Evolutionary conservation across 164 flowering plant species (phyloP), one percentile per base, ranked within the genome.

Genomic region (Tetracentron sinense): DNA sequence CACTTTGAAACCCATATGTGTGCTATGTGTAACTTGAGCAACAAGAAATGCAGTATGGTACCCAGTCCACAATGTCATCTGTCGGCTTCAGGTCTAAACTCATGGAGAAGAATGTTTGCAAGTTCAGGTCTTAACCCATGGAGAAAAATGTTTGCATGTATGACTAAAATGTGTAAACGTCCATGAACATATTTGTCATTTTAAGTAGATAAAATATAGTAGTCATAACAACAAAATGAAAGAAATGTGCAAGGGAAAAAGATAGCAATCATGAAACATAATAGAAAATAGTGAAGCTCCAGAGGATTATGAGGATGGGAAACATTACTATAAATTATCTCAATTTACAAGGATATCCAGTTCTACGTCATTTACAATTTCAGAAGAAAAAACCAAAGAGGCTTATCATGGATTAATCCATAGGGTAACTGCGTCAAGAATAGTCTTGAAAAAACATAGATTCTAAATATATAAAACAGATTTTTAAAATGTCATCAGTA

Each of bases 331-430:
- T 38, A 4, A 19, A 7, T 15, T 54, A 33, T 19, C 10, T 54
- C 11, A 46, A 47, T 69, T 55, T 56, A 69, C 72, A 69, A 42
- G 28, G 4, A 28, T 44, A 28, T 14, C 23, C 21, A 25, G 51
- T 28, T 23, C 50, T 6, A 21, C 22, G 30, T 26, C 55, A 60
- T 50, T 42, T 66, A 28, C 67, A 71, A 20, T 54, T 56, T 29
- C 38, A 17, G 57, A 33, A 20, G 44, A 35, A 54, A 50, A 12
- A 3, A 16, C 12, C n/a, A 1, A 22, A 2, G 42, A 17, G 42
- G 20, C 12, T 19, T 12, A 21, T 7, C 35, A 12, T 22, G 19
- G 22, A n/a, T 55, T 17, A 20, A 19, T 0, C 29, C 25, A 49
- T 3, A 50, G 2, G 42, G 28, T 4, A 61, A 31, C 46, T 5